Evolutionary conservation across 2,329 filamentous ascomycete genomes (phyloP), one percentile per base, ranked within the genome.

Genomic region (Fusarium caatingaense): DNA sequence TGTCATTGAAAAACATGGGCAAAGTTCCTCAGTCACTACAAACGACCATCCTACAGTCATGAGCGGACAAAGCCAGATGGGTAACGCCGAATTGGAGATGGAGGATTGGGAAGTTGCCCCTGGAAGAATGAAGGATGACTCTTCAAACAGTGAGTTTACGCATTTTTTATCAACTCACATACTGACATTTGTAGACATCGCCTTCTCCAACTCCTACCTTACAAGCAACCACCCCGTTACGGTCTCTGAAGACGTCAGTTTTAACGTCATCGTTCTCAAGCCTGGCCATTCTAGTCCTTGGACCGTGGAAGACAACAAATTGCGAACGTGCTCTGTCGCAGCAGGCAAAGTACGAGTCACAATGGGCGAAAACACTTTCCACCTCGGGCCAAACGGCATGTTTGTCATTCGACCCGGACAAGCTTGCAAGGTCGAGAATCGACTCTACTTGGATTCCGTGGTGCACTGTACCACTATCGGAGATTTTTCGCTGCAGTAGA

Each of bases 61-160:
- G 3, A 11, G 9, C 7, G 46, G 54, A 40, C 45, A 57, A n/a
- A 32, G 30, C 12, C 69, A 68, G 25, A 32, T 53, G 61, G 28
- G 64, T 18, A 10, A 51, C 7, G 51, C 67, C 16, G 60, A 73
- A 5, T 49, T 80, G 8, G 74, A 82, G 53, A 81, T 83, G 76
- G 82, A 84, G 66, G 76, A 77, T 5, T 84, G 82, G 82, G 83
- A 85, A 69, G 66, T 83, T 47, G 82, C 83, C 0, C 83, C 83
- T 2, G 83, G 83, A 18, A 78, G 80, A 23, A 72, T 83, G 30
- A 72, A 69, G 11, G 76, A 79, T 34, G 64, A 75, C 6, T 59
- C 63, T 2, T 68, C 73, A 3, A 76, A 80, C 28, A 83, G 83
- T 84, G 75, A 68, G 82, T 77, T 34, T 9, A n/a, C 13, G 23